Evolutionary conservation across 108 stramenopile genomes (phyloP).

Genomic region (Parietichytrium sp.): DNA sequence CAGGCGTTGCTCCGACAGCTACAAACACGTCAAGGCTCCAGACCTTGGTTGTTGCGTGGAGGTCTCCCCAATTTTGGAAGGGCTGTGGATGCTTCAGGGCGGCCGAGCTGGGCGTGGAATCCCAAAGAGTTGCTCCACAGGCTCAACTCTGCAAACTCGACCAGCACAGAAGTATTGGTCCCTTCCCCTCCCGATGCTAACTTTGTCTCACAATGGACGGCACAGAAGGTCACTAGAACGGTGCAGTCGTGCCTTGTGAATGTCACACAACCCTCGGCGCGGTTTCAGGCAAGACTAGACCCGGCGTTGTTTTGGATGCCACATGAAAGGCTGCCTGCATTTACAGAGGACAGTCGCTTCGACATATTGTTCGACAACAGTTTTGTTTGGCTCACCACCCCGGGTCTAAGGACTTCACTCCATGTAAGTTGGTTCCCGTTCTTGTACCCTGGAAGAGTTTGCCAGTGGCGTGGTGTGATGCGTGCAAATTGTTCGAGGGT

Average conservation of each 20-base stretch:
- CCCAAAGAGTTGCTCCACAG: background rate
- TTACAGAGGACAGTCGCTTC: no score
- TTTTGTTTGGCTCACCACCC: conserved; percentile 29
- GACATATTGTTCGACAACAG: conserved; percentile 15
- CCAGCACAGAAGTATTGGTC: background rate
- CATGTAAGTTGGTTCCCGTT: no score
- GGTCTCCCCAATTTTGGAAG: no score
- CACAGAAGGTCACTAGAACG: background rate
- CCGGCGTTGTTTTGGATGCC: conserved; percentile 25
- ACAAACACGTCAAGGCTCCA: no score
- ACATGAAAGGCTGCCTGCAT: background rate
- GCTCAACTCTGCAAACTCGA: background rate
- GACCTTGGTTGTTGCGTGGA: no score
- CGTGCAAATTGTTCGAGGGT: no score
- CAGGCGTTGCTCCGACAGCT: no score
- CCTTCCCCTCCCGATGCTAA: background rate
- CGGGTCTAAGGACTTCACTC: background rate
- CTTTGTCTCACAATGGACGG: conserved; percentile 24
- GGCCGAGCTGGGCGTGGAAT: conserved; percentile 21
- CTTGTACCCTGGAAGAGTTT: no score
- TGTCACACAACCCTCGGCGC: background rate
- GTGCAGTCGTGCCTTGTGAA: background rate
- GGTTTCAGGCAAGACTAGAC: background rate
- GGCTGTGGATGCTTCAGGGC: no score
- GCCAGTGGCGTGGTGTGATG: no score